Percentiles rank a stretch among this genome's conserved stretches.
phyloP scores from a whole-genome alignment of 2,329 filamentous ascomycete genomes.

The Zarea fungicola region DNA sequence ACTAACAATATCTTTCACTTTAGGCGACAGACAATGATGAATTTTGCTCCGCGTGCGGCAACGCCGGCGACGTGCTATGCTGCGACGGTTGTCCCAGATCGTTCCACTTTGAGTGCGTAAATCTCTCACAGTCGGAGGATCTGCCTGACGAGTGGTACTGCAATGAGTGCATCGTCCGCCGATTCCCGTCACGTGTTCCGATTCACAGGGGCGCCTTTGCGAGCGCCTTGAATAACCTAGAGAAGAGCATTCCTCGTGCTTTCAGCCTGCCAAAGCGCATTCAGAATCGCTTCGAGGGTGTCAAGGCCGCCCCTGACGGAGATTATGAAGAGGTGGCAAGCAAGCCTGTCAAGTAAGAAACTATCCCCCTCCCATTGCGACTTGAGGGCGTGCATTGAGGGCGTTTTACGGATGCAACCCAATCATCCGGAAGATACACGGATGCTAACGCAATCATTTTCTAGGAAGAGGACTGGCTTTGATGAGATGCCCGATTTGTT shows the following conservation, averaged over 20 bases:
- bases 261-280: conserved; percentile 68
- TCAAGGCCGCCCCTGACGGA: conserved; percentile 69
- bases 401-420: not conserved
- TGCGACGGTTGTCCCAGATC: conserved; percentile 89
- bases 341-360: conserved; percentile 58
- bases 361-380: not conserved
- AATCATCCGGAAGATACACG: not conserved
- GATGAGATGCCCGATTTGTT: conserved; percentile 63
- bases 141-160: conserved; percentile 82
- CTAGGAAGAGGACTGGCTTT: conserved; percentile 47
- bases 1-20: conserved; percentile 27
- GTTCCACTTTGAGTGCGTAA: conserved; percentile 85
- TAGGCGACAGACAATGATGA: conserved; percentile 70
- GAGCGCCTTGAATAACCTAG: conserved; percentile 57
- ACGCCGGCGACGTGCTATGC: conserved; percentile 79
- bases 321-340: conserved; percentile 69
- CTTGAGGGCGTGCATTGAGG: not conserved
- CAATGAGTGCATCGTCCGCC: conserved; percentile 58
- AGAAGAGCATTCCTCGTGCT: conserved; percentile 64
- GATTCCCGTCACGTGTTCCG: conserved; percentile 41
- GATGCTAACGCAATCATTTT: not conserved
- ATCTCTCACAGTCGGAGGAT: conserved; percentile 66
- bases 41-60: conserved; percentile 80
- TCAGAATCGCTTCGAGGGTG: conserved; percentile 73
- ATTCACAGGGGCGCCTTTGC: conserved; percentile 54